These are phyloP conservation scores for Solanum pimpinellifolium DNA, from an alignment of 257 asterid species.

Conservation along the genomic window DNA sequence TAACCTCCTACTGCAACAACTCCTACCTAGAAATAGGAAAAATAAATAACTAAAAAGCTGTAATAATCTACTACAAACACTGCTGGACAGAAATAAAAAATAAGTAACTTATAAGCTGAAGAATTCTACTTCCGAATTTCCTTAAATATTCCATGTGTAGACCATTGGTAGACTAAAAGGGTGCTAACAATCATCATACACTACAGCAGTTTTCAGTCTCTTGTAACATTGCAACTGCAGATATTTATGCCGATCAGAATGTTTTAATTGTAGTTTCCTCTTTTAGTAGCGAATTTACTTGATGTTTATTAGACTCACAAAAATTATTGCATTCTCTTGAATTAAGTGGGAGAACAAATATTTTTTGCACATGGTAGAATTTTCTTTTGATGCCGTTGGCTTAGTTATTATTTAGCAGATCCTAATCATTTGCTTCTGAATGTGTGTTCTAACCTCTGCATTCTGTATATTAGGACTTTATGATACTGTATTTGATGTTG, in stretches of 20 bases:
- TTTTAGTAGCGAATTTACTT: neutral
- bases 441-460: neutral
- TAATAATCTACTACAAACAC: no score
- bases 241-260: neutral
- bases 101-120: no score
- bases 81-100: no score
- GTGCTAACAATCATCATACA: neutral
- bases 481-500: conserved; percentile 94
- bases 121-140: no score
- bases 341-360: neutral
- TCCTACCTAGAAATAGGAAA: no score
- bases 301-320: neutral
- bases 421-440: neutral
- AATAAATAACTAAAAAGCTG: no score
- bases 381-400: neutral
- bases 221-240: neutral
- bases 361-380: neutral
- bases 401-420: neutral
- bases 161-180: no score
- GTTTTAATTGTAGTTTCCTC: neutral
- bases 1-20: no score
- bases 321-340: neutral
- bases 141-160: no score
- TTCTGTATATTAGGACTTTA: conserved; percentile 54
- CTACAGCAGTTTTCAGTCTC: neutral